phyloP scores from a whole-genome alignment of 2,329 filamentous ascomycete species.

The Sclerotinia subarctica region DNA sequence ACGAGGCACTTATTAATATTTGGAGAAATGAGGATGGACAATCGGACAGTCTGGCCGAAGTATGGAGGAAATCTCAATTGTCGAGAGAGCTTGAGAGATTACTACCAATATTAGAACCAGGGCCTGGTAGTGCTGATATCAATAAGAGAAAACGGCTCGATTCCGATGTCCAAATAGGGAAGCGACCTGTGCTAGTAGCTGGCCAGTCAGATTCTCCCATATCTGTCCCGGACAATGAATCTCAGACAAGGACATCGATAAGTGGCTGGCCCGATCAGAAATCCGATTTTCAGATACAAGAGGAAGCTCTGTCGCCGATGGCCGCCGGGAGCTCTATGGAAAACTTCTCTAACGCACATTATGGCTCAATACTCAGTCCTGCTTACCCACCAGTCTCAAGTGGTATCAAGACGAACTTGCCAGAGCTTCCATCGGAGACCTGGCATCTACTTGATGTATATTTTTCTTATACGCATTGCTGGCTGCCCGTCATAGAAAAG shows the following conservation, averaged over 20 bases:
- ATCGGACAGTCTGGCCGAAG: slow-evolving; percentile 34
- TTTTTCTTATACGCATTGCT: slow-evolving; percentile 71
- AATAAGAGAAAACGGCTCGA: slow-evolving; percentile 33
- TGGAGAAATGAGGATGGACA: slow-evolving; percentile 35
- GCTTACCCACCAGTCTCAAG: slow-evolving; percentile 17
- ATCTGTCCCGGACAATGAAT: background rate
- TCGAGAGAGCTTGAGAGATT: slow-evolving; percentile 36
- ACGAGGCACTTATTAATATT: slow-evolving; percentile 35
- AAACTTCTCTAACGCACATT: slow-evolving; percentile 16
- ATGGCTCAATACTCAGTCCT: slow-evolving; percentile 30
- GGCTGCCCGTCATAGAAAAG: slow-evolving; percentile 72
- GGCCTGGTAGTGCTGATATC: slow-evolving; percentile 22
- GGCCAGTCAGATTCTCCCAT: slow-evolving; percentile 8
- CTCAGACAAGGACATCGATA: background rate
- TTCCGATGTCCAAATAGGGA: slow-evolving; percentile 26
- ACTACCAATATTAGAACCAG: slow-evolving; percentile 34
- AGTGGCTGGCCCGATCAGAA: slow-evolving; percentile 18
- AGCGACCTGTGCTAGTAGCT: slow-evolving; percentile 16
- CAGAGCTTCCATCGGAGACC: slow-evolving; percentile 36
- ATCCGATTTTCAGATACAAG: slow-evolving; percentile 12
- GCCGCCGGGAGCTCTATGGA: background rate
- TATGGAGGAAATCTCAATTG: slow-evolving; percentile 37
- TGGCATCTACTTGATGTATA: slow-evolving; percentile 63
- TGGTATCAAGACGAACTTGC: slow-evolving; percentile 21
- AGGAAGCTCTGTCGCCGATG: background rate